phyloP scores from a whole-genome alignment of 164 flowering plant genomes.

The Malania oleifera region DNA sequence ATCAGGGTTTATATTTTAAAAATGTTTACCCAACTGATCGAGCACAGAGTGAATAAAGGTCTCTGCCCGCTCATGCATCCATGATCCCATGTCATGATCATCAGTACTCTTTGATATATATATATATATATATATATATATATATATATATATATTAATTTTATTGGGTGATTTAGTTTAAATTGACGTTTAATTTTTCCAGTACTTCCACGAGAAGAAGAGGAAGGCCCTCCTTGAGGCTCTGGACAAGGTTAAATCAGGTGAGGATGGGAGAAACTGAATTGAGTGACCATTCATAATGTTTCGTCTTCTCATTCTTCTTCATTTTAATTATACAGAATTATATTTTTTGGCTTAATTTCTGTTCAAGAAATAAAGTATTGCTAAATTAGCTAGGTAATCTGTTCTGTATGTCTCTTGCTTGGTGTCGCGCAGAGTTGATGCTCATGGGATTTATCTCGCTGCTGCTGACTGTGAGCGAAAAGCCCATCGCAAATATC shows the following conservation, averaged over 20 bases:
- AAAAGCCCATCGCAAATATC: conserved; percentile 43
- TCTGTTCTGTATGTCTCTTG: not conserved
- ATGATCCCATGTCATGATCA: too few species aligned
- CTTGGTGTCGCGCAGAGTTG: conserved; percentile 40
- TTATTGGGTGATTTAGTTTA: too few species aligned
- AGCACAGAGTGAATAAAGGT: too few species aligned
- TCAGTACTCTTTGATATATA: not conserved
- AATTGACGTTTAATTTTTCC: too few species aligned
- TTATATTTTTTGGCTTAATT: not conserved
- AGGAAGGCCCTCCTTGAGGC: conserved; percentile 44
- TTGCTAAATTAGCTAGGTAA: not conserved
- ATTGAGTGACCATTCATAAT: not conserved
- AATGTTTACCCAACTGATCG: too few species aligned
- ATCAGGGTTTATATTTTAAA: too few species aligned
- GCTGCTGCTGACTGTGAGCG: conserved; percentile 36
- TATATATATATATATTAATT: too few species aligned
- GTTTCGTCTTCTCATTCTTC: not conserved
- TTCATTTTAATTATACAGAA: too few species aligned
- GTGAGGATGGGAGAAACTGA: too few species aligned
- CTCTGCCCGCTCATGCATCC: not conserved
- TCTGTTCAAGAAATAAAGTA: too few species aligned
- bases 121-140: too few species aligned
- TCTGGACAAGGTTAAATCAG: conserved; percentile 55
- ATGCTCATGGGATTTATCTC: conserved; percentile 67
- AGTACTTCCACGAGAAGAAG: conserved; percentile 37